Percentiles rank a stretch among this genome's conserved stretches.
phyloP scores from a whole-genome alignment of 805 yeast genomes.

The Candida rishiriensis region DNA sequence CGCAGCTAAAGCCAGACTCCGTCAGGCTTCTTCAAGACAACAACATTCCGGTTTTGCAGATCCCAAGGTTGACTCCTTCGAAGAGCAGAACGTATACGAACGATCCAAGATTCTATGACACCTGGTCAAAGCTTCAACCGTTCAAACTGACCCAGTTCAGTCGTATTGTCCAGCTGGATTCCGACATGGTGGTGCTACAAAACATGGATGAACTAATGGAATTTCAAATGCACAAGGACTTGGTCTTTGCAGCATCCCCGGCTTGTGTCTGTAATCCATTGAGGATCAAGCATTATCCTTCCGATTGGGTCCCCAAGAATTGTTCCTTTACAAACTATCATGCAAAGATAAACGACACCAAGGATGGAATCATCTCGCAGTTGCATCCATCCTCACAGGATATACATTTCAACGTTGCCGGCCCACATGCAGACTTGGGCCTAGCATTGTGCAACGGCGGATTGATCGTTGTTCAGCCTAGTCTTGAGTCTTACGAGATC shows the following conservation, averaged over 20 bases:
- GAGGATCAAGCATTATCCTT: slow-evolving; percentile 47
- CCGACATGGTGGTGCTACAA: slow-evolving; percentile 53
- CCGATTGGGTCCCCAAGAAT: slow-evolving; percentile 46
- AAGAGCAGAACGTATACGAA: slow-evolving; percentile 40
- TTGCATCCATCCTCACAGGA: not conserved
- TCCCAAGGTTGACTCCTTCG: slow-evolving; percentile 41
- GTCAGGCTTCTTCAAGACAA: slow-evolving; percentile 35
- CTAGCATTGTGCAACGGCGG: slow-evolving; percentile 58
- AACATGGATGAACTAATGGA: slow-evolving; percentile 61
- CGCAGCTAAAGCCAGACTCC: slow-evolving; percentile 37
- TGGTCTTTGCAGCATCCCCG: slow-evolving; percentile 51
- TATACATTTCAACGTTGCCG: slow-evolving; percentile 22
- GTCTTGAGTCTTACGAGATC: slow-evolving; percentile 30
- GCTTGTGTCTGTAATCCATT: slow-evolving; percentile 63
- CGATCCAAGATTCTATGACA: slow-evolving; percentile 53
- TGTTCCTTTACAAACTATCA: slow-evolving; percentile 45
- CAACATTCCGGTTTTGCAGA: slow-evolving; percentile 37
- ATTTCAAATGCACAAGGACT: slow-evolving; percentile 31
- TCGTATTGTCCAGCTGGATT: slow-evolving; percentile 52
- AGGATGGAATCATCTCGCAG: too few species aligned
- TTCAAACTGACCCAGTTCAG: slow-evolving; percentile 47
- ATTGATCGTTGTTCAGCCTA: slow-evolving; percentile 46
- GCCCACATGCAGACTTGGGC: slow-evolving; percentile 40
- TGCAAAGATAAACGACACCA: slow-evolving; percentile 9
- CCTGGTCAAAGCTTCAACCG: slow-evolving; percentile 59